Evolutionary conservation across 495 filamentous ascomycete genomes (phyloP).

Genomic region (Trichoderma erinaceum): DNA sequence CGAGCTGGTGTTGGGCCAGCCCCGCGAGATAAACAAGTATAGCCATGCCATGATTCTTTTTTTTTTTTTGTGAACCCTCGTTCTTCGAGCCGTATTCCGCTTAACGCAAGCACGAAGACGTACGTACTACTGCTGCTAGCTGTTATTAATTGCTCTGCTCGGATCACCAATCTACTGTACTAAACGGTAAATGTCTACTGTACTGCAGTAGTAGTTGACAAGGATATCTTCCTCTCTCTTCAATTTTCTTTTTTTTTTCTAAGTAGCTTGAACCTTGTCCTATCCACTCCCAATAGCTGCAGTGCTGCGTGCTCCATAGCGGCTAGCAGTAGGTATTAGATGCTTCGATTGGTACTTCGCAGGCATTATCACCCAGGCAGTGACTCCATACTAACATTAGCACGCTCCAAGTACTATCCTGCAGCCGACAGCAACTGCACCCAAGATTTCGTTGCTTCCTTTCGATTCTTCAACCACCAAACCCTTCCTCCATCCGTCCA

Average conservation of each 20-base stretch:
- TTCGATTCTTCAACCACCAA: not conserved
- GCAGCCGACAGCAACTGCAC: not conserved
- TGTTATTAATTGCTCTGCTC: not conserved
- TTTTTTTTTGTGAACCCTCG: not conserved
- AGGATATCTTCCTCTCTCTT: too few species aligned
- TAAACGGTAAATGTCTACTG: not conserved
- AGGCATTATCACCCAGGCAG: too few species aligned
- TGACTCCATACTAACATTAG: not conserved
- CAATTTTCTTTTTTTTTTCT: not conserved
- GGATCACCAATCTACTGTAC: not conserved
- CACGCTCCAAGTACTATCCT: not conserved
- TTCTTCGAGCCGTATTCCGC: not conserved
- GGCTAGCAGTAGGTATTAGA: not conserved
- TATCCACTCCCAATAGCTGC: not conserved
- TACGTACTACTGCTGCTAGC: not conserved
- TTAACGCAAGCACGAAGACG: not conserved
- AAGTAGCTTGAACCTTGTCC: conserved; percentile 8
- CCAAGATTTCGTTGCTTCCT: not conserved
- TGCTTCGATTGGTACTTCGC: too few species aligned
- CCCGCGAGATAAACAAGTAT: not conserved
- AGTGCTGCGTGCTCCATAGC: not conserved
- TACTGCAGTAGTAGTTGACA: not conserved
- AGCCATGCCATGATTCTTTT: not conserved
- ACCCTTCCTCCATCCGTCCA: not conserved
- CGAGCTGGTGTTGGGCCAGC: not conserved